Conservation (phyloP, 192 early-diverging fungal species). For the Backusella mclennaniae region DNA sequence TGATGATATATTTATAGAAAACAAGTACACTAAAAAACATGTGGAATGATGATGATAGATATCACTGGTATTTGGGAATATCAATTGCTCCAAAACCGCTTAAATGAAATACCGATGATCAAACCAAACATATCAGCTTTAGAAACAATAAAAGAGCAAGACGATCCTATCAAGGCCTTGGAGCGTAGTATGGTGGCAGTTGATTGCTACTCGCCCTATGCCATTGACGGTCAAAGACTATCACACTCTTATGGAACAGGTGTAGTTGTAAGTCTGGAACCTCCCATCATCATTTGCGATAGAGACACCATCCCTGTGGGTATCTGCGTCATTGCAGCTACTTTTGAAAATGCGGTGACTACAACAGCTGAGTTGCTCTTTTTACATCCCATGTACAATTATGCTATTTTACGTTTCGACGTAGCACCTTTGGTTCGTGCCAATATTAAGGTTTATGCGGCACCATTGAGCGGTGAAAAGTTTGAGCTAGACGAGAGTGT, state of each 20-base stretch:
- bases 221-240: slow-evolving; percentile 68
- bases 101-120: not conserved
- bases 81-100: slow-evolving; percentile 44
- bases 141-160: not conserved
- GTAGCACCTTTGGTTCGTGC: slow-evolving; percentile 62
- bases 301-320: slow-evolving; percentile 75
- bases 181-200: slow-evolving; percentile 60
- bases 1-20: not conserved
- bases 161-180: not conserved
- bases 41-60: slow-evolving; percentile 34
- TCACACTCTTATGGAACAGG: slow-evolving; percentile 69
- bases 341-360: slow-evolving; percentile 78
- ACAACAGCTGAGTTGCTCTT: slow-evolving; percentile 80
- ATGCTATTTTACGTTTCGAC: slow-evolving; percentile 82
- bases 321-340: slow-evolving; percentile 73
- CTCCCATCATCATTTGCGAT: slow-evolving; percentile 78
- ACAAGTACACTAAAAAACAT: not conserved
- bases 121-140: not conserved
- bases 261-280: slow-evolving; percentile 72
- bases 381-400: slow-evolving; percentile 87
- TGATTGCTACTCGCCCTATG: slow-evolving; percentile 75
- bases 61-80: slow-evolving; percentile 80
- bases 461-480: slow-evolving; percentile 48
- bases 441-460: slow-evolving; percentile 53
- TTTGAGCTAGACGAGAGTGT: slow-evolving; percentile 61